Conservation (phyloP, 2,329 filamentous ascomycete species). For the Fusarium sp. region DNA sequence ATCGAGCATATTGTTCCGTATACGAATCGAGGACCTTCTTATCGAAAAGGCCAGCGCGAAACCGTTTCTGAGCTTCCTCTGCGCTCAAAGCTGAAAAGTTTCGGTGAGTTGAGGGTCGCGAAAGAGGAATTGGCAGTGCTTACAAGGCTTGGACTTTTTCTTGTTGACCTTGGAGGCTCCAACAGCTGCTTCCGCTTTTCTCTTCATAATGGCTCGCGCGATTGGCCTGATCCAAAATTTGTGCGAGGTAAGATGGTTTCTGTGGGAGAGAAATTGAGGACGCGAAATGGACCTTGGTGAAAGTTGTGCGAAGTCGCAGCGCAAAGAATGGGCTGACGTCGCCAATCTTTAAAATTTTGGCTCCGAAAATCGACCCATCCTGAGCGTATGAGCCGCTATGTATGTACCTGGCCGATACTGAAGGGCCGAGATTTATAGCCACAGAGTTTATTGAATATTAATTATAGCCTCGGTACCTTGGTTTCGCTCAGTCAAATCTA, state of each 20-base stretch:
- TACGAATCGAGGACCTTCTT: constrained; percentile 68
- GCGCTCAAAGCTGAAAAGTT: constrained; percentile 58
- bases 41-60: constrained; percentile 76
- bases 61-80: constrained; percentile 67
- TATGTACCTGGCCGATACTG: constrained; percentile 17
- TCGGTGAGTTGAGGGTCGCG: constrained; percentile 29
- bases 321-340: constrained; percentile 48
- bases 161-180: constrained; percentile 59
- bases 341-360: constrained; percentile 42
- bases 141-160: constrained; percentile 67
- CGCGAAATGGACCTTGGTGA: not conserved
- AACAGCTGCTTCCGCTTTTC: constrained; percentile 66
- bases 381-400: constrained; percentile 14
- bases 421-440: not conserved
- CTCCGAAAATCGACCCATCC: constrained; percentile 48
- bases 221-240: constrained; percentile 32
- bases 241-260: constrained; percentile 10
- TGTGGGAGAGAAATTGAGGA: constrained; percentile 7
- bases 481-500: not conserved
- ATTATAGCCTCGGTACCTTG: not conserved
- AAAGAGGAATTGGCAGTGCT: constrained; percentile 38
- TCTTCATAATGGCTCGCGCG: constrained; percentile 62
- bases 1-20: constrained; percentile 71
- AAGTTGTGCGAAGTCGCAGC: constrained; percentile 30
- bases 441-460: not conserved